A percentile compares a stretch with the other conserved stretches of the same genome.
Evolutionary conservation across 2,329 filamentous ascomycete species (phyloP).

Genomic region (Colletotrichum sp.): DNA sequence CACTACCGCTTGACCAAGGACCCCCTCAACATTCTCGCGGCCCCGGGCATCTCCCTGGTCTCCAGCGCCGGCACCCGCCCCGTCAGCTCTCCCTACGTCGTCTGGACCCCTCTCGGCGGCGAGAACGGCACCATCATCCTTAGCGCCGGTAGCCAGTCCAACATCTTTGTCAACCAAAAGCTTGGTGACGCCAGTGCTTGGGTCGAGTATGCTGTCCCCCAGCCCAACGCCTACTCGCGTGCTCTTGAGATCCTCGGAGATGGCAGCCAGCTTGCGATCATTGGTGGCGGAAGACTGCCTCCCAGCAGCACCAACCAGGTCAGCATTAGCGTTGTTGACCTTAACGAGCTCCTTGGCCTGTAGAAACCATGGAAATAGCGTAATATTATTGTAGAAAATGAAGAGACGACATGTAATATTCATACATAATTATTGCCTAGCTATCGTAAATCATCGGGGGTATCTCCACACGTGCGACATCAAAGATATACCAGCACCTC

Average conservation of each 20-base stretch:
- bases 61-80: constrained; percentile 32
- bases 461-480: neutral
- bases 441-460: neutral
- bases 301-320: constrained; percentile 51
- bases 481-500: neutral
- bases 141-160: constrained; percentile 40
- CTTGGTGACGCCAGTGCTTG: constrained; percentile 41
- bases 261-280: constrained; percentile 42
- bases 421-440: neutral
- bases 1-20: constrained; percentile 46
- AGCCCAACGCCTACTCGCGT: constrained; percentile 42
- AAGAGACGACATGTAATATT: neutral
- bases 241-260: constrained; percentile 38
- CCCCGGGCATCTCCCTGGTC: constrained; percentile 34
- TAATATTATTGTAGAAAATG: neutral
- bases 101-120: constrained; percentile 48
- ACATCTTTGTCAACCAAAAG: constrained; percentile 47
- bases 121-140: constrained; percentile 50
- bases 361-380: neutral
- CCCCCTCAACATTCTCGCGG: constrained; percentile 39
- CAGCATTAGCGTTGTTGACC: constrained; percentile 37
- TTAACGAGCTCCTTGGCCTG: constrained; percentile 24
- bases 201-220: constrained; percentile 39
- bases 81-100: constrained; percentile 45
- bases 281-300: constrained; percentile 48